Base-by-base conservation (phyloP, 495 filamentous ascomycete species). In the Penicillium alfredii region DNA sequence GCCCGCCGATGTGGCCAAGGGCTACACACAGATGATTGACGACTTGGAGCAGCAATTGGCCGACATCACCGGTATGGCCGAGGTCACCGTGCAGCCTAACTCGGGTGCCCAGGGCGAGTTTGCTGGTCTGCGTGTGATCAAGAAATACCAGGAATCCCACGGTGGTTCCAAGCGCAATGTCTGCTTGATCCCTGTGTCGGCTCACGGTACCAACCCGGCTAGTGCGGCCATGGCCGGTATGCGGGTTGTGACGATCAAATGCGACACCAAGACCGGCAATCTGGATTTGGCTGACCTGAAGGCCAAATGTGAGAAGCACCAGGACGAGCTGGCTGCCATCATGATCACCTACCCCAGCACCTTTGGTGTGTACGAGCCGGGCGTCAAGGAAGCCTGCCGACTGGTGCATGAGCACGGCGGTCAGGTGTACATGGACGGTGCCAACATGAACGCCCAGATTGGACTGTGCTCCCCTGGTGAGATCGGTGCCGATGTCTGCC, bases 331-430 rank as follows among this genome's bases (percentile, higher is more conserved):
- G 25, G 90, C 81, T 8, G 93, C 90, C 16, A 89, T 98, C 64
- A 98, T 98, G 92, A 80, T 98, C 57, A 98, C 92, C 22, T 98
- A 98, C 63, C 92, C 92, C 11, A 94, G 86, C 65, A 98, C 92
- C 1, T 98, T 86, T 45, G 92, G 92, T 50, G 86, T 98, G 6
- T 98, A 93, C 55, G 92, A 98, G 67, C 90, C 93, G 5, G 72
- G 81, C 46, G 76, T 94, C 58, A 94, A 88, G 70, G 74, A 84
- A 51, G 92, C 80, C 9, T 94, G 88, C 56, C 68, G 84, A 24
- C 69, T 93, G 22, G 87, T 98, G 4, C 93, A 98, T 62, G 52
- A 80, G 43, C 69, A 92, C 52, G 93, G 93, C 30, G 92, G 92
- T 11, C 87, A 94, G 55, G 92, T 98, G 16, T 98, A 96, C 68